Evolutionary conservation across 2,329 filamentous ascomycete genomes (phyloP), one percentile per base, ranked within the genome.

Genomic region (Colletotrichum echinochloae): DNA sequence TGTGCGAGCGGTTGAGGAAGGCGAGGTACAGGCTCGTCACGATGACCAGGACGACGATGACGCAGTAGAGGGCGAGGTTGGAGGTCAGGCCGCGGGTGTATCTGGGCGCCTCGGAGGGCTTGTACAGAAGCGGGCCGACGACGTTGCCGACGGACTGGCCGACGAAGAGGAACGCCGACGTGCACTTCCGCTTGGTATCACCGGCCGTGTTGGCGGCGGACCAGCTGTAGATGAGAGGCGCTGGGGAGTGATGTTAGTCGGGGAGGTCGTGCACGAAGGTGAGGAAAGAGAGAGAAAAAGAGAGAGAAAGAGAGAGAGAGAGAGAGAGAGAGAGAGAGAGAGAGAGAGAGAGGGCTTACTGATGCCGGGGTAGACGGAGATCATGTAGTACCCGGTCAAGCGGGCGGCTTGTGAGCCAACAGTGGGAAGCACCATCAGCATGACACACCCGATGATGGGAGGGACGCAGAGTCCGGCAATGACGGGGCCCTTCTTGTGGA

Each of bases 151-250:
- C 85, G 60, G 87, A 89, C 73, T 88, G 86, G 8, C 89, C 89
- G 33, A 91, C 82, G 73, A 91, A 90, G 39, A 73, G 79, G 18
- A 89, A 84, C 2, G 83, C 88, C 0, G 89, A 91, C 0, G 87
- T 90, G 2, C 88, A 85, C 75, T 91, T 91, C 71, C 89, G 86
- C 77, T 92, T 92, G 0, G 90, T 92, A 70, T 92, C 89, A 0
- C 90, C 90, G 2, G 84, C 90, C 0, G 90, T 89, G 72, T 90
- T 90, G 60, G 88, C 86, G 0, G 84, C 84, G 0, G 83, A 85
- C 86, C 86, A 89, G 0, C 85, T 84, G 75, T 88, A 89, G 28
- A 89, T 85, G 63, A 89, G 77, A 0, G 87, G 89, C 1, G 88
- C 85, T 73, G 8, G 5, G 8, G 4, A 6, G 16, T 12, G 1